Evolutionary conservation across 495 filamentous ascomycete species (phyloP).

Genomic region (Penicillium desertorum): DNA sequence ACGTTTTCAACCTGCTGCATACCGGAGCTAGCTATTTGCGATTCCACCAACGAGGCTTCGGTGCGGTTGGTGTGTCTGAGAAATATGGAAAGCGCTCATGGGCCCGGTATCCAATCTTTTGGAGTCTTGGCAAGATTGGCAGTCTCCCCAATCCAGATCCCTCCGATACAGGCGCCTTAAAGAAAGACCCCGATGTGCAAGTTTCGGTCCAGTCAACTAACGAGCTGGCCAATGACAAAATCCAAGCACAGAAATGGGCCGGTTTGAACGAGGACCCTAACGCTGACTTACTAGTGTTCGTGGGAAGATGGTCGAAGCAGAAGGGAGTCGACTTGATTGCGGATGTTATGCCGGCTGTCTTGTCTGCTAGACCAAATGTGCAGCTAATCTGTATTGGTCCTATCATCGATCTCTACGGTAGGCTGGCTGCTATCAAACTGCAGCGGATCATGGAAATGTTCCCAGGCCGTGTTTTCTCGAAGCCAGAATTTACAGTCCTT

Average conservation of each 20-base stretch:
- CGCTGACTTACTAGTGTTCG: conserved; percentile 69
- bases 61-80: conserved; percentile 72
- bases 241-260: conserved; percentile 68
- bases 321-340: conserved; percentile 72
- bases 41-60: conserved; percentile 71
- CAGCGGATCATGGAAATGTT: conserved; percentile 62
- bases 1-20: conserved; percentile 69
- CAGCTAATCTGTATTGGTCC: conserved; percentile 67
- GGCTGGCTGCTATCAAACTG: conserved; percentile 68
- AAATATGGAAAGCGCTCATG: conserved; percentile 76
- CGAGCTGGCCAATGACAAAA: conserved; percentile 44
- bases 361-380: conserved; percentile 59
- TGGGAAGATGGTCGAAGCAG: conserved; percentile 70
- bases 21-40: conserved; percentile 70
- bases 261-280: conserved; percentile 56
- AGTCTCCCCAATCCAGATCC: conserved; percentile 75
- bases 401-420: conserved; percentile 68
- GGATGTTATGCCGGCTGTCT: conserved; percentile 62
- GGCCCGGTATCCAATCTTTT: conserved; percentile 76
- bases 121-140: conserved; percentile 69
- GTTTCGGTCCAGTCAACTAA: conserved; percentile 46
- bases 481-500: conserved; percentile 67
- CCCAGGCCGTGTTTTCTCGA: conserved; percentile 64
- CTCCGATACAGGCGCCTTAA: conserved; percentile 58
- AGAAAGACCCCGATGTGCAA: conserved; percentile 32